Evolutionary conservation across 352 stramenopile genomes (phyloP), one percentile per base, ranked within the genome.

Genomic region (Pythium vanterpoolii): DNA sequence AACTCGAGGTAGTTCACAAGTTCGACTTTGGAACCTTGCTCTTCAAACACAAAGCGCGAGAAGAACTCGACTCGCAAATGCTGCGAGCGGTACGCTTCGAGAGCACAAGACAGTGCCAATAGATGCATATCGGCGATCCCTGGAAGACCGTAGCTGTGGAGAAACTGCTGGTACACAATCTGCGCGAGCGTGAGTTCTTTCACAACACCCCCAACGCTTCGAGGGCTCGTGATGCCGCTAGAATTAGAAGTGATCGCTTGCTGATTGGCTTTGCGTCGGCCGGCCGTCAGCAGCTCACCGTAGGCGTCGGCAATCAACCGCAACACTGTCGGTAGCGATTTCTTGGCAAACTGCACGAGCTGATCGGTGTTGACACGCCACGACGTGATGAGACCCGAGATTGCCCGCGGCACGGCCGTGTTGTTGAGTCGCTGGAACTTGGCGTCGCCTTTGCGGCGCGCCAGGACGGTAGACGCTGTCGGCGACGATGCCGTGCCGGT

Each of bases 361-460:
- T 94, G 82, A 21, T 94, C 85, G 0, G 77, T 76, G 62, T 92
- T 92, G 52, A 94, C 84, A 27, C 83, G 82, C 85, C 85, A 94
- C 7, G 83, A 91, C 16, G 83, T 94, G 48, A 92, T 82, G 19
- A 94, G 55, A 2, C 73, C 69, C 3, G 79, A 72, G 54, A 94
- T 74, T 4, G 82, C 54, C 26, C 72, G 68, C 39, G 80, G 85
- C n/a, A 94, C 81, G 3, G 69, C 71, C 2, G 69, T 56, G 43
- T 74, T 88, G 64, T 86, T 89, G 52, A 94, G 66, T 47, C 90
- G 90, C 40, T 92, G 84, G 58, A 76, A 89, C 58, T 82, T 87
- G 48, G 21, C 60, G 5, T 77, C 64, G 23, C 83, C 79, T 53
- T 85, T 87, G 42, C 73, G 62, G 33, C 72, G 67, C 1, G 64